A percentile compares a stretch with the other conserved stretches of the same genome.
Evolutionary conservation across 2,329 filamentous ascomycete genomes (phyloP).

Genomic region (Sporothrix variecibatus): DNA sequence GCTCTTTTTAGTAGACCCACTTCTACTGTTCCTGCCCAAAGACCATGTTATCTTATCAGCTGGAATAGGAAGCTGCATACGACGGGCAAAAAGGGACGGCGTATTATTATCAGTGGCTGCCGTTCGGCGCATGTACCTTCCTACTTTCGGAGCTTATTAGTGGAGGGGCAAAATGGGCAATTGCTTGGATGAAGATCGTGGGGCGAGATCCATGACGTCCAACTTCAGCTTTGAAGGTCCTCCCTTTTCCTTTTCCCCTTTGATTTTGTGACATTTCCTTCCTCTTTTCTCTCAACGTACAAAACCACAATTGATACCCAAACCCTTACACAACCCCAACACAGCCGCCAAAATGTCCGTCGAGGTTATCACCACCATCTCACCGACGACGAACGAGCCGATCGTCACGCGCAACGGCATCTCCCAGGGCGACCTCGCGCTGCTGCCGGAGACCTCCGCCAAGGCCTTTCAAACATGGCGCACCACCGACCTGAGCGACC

Average conservation of each 20-base stretch:
- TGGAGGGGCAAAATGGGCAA: conserved; percentile 19
- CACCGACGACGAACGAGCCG: conserved; percentile 82
- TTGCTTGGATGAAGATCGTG: neutral
- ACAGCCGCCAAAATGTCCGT: conserved; percentile 53
- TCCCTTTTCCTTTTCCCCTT: neutral
- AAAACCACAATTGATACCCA: neutral
- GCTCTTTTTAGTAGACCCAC: neutral
- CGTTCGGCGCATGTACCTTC: neutral
- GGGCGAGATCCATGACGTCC: neutral
- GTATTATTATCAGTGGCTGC: neutral
- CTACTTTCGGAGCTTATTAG: neutral
- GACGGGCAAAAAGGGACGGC: neutral
- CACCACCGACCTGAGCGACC: conserved; percentile 70
- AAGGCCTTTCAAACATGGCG: conserved; percentile 77
- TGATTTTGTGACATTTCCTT: neutral
- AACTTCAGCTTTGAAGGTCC: neutral
- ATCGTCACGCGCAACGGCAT: conserved; percentile 78
- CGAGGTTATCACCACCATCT: conserved; percentile 76
- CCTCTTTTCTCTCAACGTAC: neutral
- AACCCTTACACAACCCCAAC: neutral
- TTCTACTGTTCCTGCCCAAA: neutral
- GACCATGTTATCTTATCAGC: conserved; percentile 9
- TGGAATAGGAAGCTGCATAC: conserved; percentile 14
- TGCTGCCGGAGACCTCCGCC: conserved; percentile 70
- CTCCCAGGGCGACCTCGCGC: conserved; percentile 67